Base-by-base conservation (phyloP, 2,329 filamentous ascomycete species). In the Cytospora piceicola region DNA sequence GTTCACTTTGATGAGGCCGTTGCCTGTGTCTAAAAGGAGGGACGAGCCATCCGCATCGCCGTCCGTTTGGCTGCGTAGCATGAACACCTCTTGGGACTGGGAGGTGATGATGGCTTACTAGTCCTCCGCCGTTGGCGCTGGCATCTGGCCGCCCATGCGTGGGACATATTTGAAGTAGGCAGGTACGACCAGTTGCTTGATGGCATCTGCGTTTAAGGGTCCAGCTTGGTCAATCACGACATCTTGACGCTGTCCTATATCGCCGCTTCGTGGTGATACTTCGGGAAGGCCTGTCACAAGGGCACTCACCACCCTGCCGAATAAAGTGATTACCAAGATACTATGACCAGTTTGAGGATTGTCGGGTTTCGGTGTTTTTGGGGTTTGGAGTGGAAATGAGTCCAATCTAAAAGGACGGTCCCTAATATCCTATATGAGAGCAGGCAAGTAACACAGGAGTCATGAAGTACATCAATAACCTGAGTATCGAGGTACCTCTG, bases 111-210 rank as follows among this genome's bases (percentile, higher is more conserved):
- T 68, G 4, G 68, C 30, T 7, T 29, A 3, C 53, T 78, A 78
- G 65, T 79, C 71, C n/a, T 71, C 68, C 1, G 66, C 70, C 77
- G 79, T 79, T 1, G 77, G 77, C 0, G 76, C 77, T 0, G 77
- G 77, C 0, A 71, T 70, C 53, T 73, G 74, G 5, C 75, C 75
- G 9, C 75, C 75, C 58, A 77, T 76, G 4, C 75, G 75, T 15
- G 75, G 69, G 32, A 75, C 72, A 65, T 76, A 77, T 57, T 75
- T 78, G 5, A 72, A 65, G 64, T 77, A 77, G 39, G 75, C 76
- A 22, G 69, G 68, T 14, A 69, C 68, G 52, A 75, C 72, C 52
- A 78, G 75, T 14, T 59, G 36, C 55, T 73, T 71, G 32, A 77
- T 75, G 51, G 65, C 61, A n/a, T 75, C 72, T 56, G 75, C 64